Percentiles rank a stretch among this genome's conserved stretches.
phyloP scores from a whole-genome alignment of 345 rosid species.

The Luvunga scandens region DNA sequence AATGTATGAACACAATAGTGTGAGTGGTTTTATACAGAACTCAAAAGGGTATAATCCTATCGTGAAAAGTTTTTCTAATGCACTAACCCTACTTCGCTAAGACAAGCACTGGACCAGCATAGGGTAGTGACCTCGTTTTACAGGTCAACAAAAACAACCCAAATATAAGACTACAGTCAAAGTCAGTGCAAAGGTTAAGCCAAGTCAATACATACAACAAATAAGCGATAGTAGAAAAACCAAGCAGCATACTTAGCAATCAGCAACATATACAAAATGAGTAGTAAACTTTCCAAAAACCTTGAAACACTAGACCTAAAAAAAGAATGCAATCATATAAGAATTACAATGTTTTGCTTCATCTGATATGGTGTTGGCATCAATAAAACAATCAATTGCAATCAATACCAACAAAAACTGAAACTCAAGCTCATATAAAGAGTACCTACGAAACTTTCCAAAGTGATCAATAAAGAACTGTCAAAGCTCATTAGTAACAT shows the following conservation, averaged over 20 bases:
- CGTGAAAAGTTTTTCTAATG: background rate
- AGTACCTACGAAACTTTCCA: background rate
- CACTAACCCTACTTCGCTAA: background rate
- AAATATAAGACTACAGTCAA: background rate
- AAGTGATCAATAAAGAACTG: background rate
- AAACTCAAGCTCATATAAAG: background rate
- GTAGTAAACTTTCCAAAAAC: background rate
- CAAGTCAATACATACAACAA: background rate
- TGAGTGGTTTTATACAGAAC: background rate
- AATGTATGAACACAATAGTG: background rate
- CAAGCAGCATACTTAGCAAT: background rate
- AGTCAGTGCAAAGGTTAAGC: background rate
- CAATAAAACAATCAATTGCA: background rate
- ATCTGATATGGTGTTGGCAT: background rate
- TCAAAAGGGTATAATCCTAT: background rate
- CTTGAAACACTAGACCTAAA: background rate
- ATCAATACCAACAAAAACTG: background rate
- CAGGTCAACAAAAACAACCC: background rate
- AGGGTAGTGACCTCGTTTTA: background rate
- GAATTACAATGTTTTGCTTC: background rate
- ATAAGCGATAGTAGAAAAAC: background rate
- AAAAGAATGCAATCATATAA: no score
- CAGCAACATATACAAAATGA: background rate
- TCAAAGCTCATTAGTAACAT: background rate
- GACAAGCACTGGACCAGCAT: background rate